Evolutionary conservation across 2,329 filamentous ascomycete species (phyloP).

Genomic region (Conoideocrella luteorostrata): DNA sequence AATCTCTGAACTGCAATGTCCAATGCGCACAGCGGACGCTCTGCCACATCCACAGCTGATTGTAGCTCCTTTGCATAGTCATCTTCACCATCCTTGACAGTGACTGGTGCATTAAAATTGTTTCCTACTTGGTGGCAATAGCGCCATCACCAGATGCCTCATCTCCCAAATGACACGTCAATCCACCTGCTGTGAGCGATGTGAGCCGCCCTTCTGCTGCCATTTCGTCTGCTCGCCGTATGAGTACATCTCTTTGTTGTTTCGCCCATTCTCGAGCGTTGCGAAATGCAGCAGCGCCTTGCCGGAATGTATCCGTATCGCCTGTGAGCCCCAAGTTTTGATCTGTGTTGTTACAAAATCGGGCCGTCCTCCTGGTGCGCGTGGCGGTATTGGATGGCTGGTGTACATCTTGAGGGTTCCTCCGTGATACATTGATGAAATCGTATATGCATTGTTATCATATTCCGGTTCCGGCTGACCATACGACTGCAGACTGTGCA

Average conservation of each 20-base stretch:
- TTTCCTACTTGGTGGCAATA: no score
- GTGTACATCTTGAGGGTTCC: slow-evolving; percentile 4
- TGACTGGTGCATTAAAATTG: no score
- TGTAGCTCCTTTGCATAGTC: no score
- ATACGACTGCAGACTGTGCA: slow-evolving; percentile 29
- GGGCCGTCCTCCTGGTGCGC: background rate
- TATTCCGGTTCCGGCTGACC: background rate
- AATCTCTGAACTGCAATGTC: no score
- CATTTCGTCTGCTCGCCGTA: background rate
- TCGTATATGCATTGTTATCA: slow-evolving; percentile 7
- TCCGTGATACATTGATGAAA: background rate
- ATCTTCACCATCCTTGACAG: no score
- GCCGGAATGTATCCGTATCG: slow-evolving; percentile 2
- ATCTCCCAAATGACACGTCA: no score
- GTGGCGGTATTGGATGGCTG: slow-evolving; percentile 2
- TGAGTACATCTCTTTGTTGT: background rate
- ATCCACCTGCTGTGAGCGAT: no score
- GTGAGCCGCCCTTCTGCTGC: no score
- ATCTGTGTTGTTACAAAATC: slow-evolving; percentile 1
- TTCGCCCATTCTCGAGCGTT: slow-evolving; percentile 5
- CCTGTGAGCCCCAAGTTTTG: background rate
- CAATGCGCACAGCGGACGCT: no score
- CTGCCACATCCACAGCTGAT: no score
- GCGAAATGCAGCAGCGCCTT: slow-evolving; percentile 3
- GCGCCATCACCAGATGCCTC: no score